Evolutionary conservation across 2,329 filamentous ascomycete species (phyloP).

Genomic region (Penicillium corylophilum): DNA sequence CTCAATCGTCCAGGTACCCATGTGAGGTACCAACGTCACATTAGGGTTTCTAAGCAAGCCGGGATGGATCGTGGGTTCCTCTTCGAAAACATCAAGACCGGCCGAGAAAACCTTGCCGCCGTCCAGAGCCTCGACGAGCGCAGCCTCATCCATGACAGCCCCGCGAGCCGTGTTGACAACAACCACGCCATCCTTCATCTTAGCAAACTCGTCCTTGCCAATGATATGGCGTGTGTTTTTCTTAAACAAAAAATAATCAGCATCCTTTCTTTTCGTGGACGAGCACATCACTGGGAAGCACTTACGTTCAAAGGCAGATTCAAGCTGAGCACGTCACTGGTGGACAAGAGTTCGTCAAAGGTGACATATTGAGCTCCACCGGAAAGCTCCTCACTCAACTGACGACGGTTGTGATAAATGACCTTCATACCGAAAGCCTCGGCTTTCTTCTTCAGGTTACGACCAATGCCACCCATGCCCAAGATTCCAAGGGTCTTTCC

Average conservation of each 20-base stretch:
- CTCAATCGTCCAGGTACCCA: constrained; percentile 80
- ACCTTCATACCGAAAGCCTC: constrained; percentile 73
- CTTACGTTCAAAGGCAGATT: constrained; percentile 79
- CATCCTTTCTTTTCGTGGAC: background rate
- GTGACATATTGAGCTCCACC: constrained; percentile 50
- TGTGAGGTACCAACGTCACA: constrained; percentile 76
- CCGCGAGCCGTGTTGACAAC: constrained; percentile 82
- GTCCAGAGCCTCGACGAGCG: constrained; percentile 71
- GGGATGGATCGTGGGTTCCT: constrained; percentile 74
- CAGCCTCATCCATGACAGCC: constrained; percentile 77
- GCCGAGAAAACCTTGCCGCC: constrained; percentile 67
- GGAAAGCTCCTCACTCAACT: constrained; percentile 54
- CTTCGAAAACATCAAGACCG: constrained; percentile 79
- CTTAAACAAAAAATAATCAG: constrained; percentile 30
- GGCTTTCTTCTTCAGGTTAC: constrained; percentile 72
- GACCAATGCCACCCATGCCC: constrained; percentile 83
- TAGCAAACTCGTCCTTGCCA: constrained; percentile 65
- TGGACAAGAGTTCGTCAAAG: constrained; percentile 69
- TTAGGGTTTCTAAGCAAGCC: constrained; percentile 68
- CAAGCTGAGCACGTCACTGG: constrained; percentile 74
- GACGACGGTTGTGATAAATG: constrained; percentile 70
- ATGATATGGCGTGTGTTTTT: constrained; percentile 73
- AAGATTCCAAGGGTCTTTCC: constrained; percentile 77
- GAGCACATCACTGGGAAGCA: constrained; percentile 19
- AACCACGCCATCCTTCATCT: constrained; percentile 76